These are phyloP conservation scores for Suillus subalutaceus DNA, from an alignment of 768 basidiomycete species.

Conservation along the genomic window DNA sequence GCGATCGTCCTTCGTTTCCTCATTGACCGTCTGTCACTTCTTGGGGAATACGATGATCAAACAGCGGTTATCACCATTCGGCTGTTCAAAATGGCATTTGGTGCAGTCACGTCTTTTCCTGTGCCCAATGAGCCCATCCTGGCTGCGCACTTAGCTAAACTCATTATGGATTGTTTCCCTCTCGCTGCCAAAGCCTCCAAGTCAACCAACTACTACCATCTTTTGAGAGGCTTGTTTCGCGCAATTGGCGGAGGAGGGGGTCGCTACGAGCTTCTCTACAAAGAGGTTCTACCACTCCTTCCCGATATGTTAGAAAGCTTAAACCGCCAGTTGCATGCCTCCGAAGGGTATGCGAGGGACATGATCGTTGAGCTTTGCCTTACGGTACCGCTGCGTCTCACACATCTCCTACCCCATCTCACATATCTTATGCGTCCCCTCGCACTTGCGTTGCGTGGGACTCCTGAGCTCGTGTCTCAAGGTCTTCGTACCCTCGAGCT, in stretches of 20 bases:
- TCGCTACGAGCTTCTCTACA: conserved; percentile 91
- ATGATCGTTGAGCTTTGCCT: conserved; percentile 97
- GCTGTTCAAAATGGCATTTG: conserved; percentile 94
- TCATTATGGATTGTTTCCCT: conserved; percentile 96
- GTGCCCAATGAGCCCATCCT: conserved; percentile 85
- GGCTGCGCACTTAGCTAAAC: conserved; percentile 88
- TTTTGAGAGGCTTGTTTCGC: conserved; percentile 90
- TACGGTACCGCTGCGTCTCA: conserved; percentile 93
- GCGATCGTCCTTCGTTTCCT: conserved; percentile 89
- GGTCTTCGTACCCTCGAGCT: conserved; percentile 95
- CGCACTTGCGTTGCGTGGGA: conserved; percentile 85
- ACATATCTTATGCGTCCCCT: conserved; percentile 96
- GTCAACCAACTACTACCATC: conserved; percentile 90
- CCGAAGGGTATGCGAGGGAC: conserved; percentile 81
- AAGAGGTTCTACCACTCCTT: conserved; percentile 92
- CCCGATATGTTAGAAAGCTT: conserved; percentile 97
- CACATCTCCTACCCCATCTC: conserved; percentile 93
- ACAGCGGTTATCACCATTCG: conserved; percentile 85
- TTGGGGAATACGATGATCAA: conserved; percentile 85
- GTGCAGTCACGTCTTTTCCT: conserved; percentile 77
- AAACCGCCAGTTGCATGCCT: conserved; percentile 85
- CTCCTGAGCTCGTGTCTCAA: conserved; percentile 89
- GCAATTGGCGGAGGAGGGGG: conserved; percentile 92
- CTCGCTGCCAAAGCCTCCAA: conserved; percentile 90
- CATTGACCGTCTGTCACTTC: conserved; percentile 74